Conservation (phyloP, 2,329 filamentous ascomycete genomes). For the Cordyceps sp. region DNA sequence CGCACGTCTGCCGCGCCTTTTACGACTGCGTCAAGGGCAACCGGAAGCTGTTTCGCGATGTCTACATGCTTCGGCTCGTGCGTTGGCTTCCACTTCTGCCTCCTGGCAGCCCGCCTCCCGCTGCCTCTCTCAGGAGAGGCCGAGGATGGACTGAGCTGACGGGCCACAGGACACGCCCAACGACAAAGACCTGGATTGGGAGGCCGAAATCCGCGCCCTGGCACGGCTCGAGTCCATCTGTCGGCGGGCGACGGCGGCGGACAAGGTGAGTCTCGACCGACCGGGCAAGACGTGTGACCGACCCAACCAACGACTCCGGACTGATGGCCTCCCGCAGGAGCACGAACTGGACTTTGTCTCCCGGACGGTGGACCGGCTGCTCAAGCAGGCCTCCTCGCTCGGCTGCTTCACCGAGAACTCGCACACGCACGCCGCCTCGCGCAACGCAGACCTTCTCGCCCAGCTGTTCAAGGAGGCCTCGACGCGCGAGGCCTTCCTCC, state of each 20-base stretch:
- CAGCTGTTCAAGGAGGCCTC: conserved; percentile 26
- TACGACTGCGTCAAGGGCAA: conserved; percentile 40
- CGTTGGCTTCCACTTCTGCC: conserved; percentile 4
- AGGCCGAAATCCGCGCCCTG: conserved; percentile 24
- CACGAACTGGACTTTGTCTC: conserved; percentile 30
- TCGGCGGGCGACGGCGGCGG: conserved; percentile 9
- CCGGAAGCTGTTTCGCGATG: conserved; percentile 37
- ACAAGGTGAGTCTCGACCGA: conserved; percentile 19
- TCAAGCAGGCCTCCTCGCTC: conserved; percentile 23
- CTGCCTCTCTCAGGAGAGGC: too few relatives aligned
- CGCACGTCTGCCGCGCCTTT: conserved; percentile 33
- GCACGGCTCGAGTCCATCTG: conserved; percentile 28
- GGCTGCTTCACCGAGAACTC: conserved; percentile 13
- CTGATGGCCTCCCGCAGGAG: conserved; percentile 12
- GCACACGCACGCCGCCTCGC: conserved; percentile 25
- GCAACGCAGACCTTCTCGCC: conserved; percentile 26
- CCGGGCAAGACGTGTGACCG: neutral
- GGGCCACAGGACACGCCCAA: conserved; percentile 14
- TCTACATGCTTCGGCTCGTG: conserved; percentile 44
- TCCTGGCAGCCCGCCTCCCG: neutral
- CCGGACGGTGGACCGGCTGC: conserved; percentile 25
- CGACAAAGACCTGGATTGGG: conserved; percentile 22
- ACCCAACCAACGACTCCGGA: too few relatives aligned
- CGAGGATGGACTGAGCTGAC: too few relatives aligned
- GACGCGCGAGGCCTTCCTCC: conserved; percentile 44